phyloP scores from a whole-genome alignment of 2,329 filamentous ascomycete species.

The Ophiostoma tasmaniense region DNA sequence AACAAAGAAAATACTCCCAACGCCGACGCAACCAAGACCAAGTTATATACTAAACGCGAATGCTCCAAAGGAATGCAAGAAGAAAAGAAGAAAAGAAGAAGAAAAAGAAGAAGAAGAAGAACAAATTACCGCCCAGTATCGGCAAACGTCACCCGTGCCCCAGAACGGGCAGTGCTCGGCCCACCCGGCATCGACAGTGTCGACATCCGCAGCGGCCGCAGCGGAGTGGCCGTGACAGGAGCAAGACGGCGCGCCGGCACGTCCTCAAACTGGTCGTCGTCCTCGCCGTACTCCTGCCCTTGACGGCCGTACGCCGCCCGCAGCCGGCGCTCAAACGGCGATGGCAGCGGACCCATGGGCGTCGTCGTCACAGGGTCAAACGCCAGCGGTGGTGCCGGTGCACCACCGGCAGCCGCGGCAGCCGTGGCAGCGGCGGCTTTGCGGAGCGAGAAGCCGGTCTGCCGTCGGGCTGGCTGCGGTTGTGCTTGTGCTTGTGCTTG shows the following conservation, averaged over 20 bases:
- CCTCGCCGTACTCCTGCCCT: not conserved
- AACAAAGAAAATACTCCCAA: not conserved
- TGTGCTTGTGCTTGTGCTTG: not conserved
- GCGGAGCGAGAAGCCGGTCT: not conserved
- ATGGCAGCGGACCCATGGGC: conserved; percentile 21
- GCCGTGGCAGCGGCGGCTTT: not conserved
- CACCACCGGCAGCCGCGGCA: not conserved
- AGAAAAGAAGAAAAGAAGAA: not conserved
- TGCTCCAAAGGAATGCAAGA: no score
- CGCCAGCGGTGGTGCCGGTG: not conserved
- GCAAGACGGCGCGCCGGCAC: not conserved
- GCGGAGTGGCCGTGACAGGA: conserved; percentile 5
- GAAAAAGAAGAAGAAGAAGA: not conserved
- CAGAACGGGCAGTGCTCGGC: not conserved
- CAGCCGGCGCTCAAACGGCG: conserved; percentile 22
- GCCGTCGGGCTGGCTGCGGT: not conserved
- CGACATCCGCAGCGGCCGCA: conserved; percentile 6
- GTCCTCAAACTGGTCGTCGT: not conserved
- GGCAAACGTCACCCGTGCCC: conserved; percentile 19
- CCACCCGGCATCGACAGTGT: conserved; percentile 1
- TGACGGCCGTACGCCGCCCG: conserved; percentile 19
- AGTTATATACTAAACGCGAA: not conserved
- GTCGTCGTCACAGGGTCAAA: conserved; percentile 19
- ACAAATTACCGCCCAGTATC: not conserved
- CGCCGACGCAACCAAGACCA: not conserved